Percentiles rank a stretch among this genome's conserved stretches.
Conservation (phyloP, 495 filamentous ascomycete genomes). For the Chaetomium cochliodes region DNA sequence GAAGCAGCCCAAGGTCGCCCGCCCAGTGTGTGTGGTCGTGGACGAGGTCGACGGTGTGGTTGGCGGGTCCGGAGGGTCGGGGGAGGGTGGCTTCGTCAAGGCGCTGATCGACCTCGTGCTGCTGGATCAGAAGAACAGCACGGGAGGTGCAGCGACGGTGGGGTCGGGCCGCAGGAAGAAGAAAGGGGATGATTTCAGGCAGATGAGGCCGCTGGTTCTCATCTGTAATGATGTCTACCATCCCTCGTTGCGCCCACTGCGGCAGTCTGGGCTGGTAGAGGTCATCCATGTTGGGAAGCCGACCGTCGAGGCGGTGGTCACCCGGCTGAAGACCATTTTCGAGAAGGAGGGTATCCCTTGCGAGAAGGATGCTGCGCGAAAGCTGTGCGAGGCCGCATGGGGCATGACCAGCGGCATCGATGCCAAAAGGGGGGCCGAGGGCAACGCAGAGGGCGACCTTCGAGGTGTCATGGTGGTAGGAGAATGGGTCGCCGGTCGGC, state of each 20-base stretch:
- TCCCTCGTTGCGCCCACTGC: constrained; percentile 76
- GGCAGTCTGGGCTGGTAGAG: constrained; percentile 78
- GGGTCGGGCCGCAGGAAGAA: constrained; percentile 42
- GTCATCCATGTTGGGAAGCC: constrained; percentile 91
- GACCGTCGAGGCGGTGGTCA: constrained; percentile 79
- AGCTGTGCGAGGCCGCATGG: constrained; percentile 90
- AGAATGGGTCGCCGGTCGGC: constrained; percentile 87
- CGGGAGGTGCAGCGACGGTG: constrained; percentile 37
- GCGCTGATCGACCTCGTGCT: constrained; percentile 86
- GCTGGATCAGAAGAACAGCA: constrained; percentile 77
- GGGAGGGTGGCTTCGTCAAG: constrained; percentile 87
- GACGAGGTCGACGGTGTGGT: constrained; percentile 97
- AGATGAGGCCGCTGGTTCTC: constrained; percentile 83
- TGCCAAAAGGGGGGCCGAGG: constrained; percentile 53
- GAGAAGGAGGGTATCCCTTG: constrained; percentile 79
- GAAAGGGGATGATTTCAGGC: constrained; percentile 77
- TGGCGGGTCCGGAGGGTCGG: constrained; percentile 65
- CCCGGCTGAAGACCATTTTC: constrained; percentile 78
- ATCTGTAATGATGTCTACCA: constrained; percentile 99
- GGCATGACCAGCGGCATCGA: constrained; percentile 67
- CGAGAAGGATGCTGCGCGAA: constrained; percentile 82
- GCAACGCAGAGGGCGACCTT: constrained; percentile 84
- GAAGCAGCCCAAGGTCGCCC: constrained; percentile 70
- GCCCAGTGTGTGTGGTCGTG: constrained; percentile 87
- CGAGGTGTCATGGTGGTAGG: constrained; percentile 89